Conservation (phyloP, 441 rosid genomes). For the Caryocar brasiliense region DNA sequence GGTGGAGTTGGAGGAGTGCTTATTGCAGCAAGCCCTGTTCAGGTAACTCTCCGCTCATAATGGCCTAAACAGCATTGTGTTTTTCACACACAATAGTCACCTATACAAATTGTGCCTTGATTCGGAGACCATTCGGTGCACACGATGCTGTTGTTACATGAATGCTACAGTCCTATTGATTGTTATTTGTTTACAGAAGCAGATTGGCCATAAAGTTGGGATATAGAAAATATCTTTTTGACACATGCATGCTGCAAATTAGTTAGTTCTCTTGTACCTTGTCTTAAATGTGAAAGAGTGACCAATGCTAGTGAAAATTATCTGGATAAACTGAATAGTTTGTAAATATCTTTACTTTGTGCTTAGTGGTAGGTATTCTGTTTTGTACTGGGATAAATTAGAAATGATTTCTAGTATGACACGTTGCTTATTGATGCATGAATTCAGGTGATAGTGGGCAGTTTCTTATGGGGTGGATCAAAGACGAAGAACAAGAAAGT, state of each 20-base stretch:
- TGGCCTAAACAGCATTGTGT: background rate
- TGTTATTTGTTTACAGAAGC: too few species aligned
- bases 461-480: slow-evolving; percentile 70
- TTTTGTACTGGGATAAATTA: background rate
- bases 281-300: too few species aligned
- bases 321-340: too few species aligned
- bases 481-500: slow-evolving; percentile 50
- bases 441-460: slow-evolving; percentile 71
- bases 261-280: too few species aligned
- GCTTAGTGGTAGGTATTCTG: background rate
- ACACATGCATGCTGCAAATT: too few species aligned
- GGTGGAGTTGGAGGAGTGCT: slow-evolving; percentile 86
- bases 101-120: background rate
- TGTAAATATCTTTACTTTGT: background rate
- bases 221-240: too few species aligned
- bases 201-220: too few species aligned
- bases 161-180: too few species aligned
- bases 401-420: background rate
- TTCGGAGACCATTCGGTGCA: background rate
- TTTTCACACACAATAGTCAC: background rate
- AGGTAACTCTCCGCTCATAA: slow-evolving; percentile 33
- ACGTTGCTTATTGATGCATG: slow-evolving; percentile 1
- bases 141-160: too few species aligned
- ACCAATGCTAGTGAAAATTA: too few species aligned
- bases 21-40: slow-evolving; percentile 78